Evolutionary conservation across 495 filamentous ascomycete species (phyloP).

Genomic region (Jackrogersella minutella): DNA sequence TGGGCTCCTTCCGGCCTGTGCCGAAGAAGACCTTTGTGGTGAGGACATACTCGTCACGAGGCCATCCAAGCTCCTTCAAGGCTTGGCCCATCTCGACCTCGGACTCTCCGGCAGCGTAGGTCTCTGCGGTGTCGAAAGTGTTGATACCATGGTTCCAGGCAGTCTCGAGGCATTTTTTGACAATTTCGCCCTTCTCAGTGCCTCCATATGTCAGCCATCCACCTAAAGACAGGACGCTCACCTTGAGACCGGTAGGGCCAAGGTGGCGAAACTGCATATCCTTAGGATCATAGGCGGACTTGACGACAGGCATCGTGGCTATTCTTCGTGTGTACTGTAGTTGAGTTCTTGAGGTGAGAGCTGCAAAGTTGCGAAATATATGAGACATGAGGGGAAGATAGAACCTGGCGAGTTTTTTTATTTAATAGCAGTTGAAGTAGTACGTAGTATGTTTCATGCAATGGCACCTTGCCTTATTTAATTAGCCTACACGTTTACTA

Average conservation of each 20-base stretch:
- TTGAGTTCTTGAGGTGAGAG: slow-evolving; percentile 5
- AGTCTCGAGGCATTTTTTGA: slow-evolving; percentile 53
- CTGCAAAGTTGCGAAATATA: background rate
- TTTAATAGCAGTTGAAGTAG: background rate
- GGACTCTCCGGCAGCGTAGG: slow-evolving; percentile 58
- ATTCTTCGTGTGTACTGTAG: slow-evolving; percentile 28
- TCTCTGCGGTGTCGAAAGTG: slow-evolving; percentile 64
- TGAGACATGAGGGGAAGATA: slow-evolving; percentile 20
- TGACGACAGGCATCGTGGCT: slow-evolving; percentile 43
- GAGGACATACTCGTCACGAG: slow-evolving; percentile 58
- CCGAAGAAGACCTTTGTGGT: slow-evolving; percentile 55
- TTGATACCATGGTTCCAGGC: slow-evolving; percentile 65
- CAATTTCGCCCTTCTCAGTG: slow-evolving; percentile 54
- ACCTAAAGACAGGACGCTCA: slow-evolving; percentile 71
- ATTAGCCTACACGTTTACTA: slow-evolving; percentile 2
- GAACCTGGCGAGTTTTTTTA: background rate
- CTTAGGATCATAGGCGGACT: slow-evolving; percentile 58
- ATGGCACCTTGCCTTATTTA: slow-evolving; percentile 1
- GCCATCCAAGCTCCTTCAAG: slow-evolving; percentile 55
- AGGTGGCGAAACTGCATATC: slow-evolving; percentile 74
- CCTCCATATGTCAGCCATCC: slow-evolving; percentile 63
- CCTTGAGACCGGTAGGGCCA: slow-evolving; percentile 72
- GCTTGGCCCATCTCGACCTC: slow-evolving; percentile 64
- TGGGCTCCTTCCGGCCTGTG: slow-evolving; percentile 58
- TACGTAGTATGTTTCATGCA: background rate